A percentile compares a stretch with the other conserved stretches of the same genome.
phyloP scores from a whole-genome alignment of 2,329 filamentous ascomycete species.

The Fulvia fulva region DNA sequence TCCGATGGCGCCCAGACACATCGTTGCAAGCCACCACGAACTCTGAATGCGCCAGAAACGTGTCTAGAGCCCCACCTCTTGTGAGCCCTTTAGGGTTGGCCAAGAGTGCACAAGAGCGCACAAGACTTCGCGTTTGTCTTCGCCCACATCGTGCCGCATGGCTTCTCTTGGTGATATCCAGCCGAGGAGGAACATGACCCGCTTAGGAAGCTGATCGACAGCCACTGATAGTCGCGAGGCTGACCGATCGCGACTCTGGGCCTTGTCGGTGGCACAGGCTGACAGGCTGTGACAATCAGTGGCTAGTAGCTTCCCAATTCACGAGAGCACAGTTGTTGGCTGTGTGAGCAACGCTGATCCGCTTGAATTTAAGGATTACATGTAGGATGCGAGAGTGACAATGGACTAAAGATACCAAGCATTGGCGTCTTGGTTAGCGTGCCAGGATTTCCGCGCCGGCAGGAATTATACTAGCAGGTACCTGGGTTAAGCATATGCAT shows the following conservation, averaged over 20 bases:
- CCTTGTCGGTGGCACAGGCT: background rate
- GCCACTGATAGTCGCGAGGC: background rate
- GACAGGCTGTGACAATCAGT: background rate
- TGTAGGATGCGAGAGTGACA: too few species aligned
- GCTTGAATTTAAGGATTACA: too few species aligned
- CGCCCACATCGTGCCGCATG: constrained; percentile 14
- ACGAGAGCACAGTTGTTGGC: background rate
- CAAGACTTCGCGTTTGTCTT: constrained; percentile 16
- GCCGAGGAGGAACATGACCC: constrained; percentile 5
- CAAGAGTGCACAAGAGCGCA: constrained; percentile 19
- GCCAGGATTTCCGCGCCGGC: too few species aligned
- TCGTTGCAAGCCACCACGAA: constrained; percentile 12
- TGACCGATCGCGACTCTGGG: background rate
- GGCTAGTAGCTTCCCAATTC: background rate
- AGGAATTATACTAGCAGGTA: too few species aligned
- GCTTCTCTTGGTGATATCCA: constrained; percentile 8
- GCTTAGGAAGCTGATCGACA: constrained; percentile 14
- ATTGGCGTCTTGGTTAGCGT: too few species aligned
- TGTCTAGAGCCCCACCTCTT: constrained; percentile 9
- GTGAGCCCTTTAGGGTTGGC: constrained; percentile 12
- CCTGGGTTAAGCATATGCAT: too few species aligned
- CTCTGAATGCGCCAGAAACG: constrained; percentile 14
- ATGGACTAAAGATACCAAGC: too few species aligned
- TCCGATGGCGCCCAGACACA: constrained; percentile 8
- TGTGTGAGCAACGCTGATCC: too few species aligned